phyloP scores from a whole-genome alignment of 208 protist species.

The Tetramitus jugosus region DNA sequence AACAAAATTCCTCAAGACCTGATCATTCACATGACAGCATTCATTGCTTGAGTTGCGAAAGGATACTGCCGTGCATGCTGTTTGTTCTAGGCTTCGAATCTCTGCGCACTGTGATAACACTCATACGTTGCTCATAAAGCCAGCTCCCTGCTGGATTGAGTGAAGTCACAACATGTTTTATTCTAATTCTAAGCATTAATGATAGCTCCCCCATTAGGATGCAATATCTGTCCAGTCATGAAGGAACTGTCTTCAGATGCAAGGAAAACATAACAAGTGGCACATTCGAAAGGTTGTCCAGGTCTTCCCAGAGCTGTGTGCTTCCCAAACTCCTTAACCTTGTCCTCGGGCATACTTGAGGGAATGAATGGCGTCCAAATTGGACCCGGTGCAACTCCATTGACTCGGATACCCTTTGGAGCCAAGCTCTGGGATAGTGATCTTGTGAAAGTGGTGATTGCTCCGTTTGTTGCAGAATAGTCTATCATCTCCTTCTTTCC shows the following conservation, averaged over 20 bases:
- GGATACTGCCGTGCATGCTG: too few species aligned
- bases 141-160: too few species aligned
- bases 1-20: too few species aligned
- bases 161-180: too few species aligned
- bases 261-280: constrained; percentile 42
- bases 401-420: constrained; percentile 42
- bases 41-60: too few species aligned
- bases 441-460: constrained; percentile 42
- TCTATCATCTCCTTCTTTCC: constrained; percentile 37
- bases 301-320: constrained; percentile 32
- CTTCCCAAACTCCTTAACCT: constrained; percentile 35
- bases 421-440: constrained; percentile 37
- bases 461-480: constrained; percentile 47
- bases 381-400: constrained; percentile 46
- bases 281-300: constrained; percentile 42
- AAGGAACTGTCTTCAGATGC: constrained; percentile 40
- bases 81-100: too few species aligned
- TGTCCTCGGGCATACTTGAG: constrained; percentile 19
- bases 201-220: constrained; percentile 38
- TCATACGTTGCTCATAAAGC: too few species aligned
- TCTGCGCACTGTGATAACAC: too few species aligned
- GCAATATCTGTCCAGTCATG: constrained; percentile 40
- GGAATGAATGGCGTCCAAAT: constrained; percentile 44
- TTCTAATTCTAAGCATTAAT: constrained; percentile 5
- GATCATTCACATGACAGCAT: too few species aligned